Conservation (phyloP, 352 stramenopile species). For the Thalassiosira delicatula region DNA sequence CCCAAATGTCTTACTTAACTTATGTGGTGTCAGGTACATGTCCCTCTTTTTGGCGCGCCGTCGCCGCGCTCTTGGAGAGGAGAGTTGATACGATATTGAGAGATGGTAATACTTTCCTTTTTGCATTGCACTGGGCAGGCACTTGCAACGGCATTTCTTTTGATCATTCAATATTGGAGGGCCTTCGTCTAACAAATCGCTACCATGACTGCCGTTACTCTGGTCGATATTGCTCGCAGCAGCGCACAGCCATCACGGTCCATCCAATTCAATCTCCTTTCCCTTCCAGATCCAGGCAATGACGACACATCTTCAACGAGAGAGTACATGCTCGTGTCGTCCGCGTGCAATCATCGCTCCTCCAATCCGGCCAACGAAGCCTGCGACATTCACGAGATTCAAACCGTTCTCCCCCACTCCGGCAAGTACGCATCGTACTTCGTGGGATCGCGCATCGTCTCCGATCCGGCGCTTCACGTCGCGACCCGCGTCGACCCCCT, state of each 20-base stretch:
- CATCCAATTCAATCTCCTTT: conserved; percentile 32
- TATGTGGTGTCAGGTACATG: too few species aligned
- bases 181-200: neutral
- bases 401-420: conserved; percentile 49
- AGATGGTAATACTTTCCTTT: neutral
- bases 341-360: neutral
- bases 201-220: conserved; percentile 43
- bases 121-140: neutral
- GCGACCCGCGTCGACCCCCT: conserved; percentile 74
- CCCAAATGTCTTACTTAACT: too few species aligned
- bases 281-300: conserved; percentile 46
- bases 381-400: conserved; percentile 67
- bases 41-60: too few species aligned
- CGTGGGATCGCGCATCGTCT: conserved; percentile 65
- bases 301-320: conserved; percentile 8
- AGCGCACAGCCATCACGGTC: conserved; percentile 10
- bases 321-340: conserved; percentile 53
- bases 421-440: conserved; percentile 74
- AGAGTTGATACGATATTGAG: neutral
- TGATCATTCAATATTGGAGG: neutral
- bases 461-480: conserved; percentile 67
- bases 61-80: too few species aligned
- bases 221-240: conserved; percentile 24
- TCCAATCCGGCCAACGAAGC: neutral
- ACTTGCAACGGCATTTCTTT: neutral